phyloP scores from a whole-genome alignment of 305 asterid genomes.

The Fraxinus greggii region DNA sequence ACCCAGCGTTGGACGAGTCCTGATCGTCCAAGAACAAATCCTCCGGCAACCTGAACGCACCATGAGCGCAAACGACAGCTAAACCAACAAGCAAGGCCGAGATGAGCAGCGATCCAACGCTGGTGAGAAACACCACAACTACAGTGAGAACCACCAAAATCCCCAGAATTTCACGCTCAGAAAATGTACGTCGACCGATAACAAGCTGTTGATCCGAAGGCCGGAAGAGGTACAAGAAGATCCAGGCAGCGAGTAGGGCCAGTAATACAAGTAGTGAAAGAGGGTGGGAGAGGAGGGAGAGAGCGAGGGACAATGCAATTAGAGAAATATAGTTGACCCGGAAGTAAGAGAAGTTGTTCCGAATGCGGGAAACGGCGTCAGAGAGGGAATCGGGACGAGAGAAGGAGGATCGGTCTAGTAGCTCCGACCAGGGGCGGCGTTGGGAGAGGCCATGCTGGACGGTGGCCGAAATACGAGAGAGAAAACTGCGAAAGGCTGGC shows the following conservation, averaged over 20 bases:
- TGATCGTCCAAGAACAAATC: conserved; percentile 74
- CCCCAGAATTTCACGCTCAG: conserved; percentile 59
- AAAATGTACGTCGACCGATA: conserved; percentile 50
- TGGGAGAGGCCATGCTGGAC: conserved; percentile 60
- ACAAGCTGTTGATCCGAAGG: conserved; percentile 64
- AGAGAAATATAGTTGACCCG: conserved; percentile 71
- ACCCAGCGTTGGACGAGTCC: conserved; percentile 53
- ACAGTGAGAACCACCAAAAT: conserved; percentile 48
- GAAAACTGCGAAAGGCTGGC: conserved; percentile 70
- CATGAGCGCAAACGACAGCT: conserved; percentile 58
- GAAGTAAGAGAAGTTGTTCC: conserved; percentile 63
- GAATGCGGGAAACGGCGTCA: conserved; percentile 75
- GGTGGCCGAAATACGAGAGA: conserved; percentile 55
- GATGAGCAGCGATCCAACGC: conserved; percentile 63
- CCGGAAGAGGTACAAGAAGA: conserved; percentile 53
- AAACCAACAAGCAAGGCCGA: conserved; percentile 59
- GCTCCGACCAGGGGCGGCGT: conserved; percentile 85
- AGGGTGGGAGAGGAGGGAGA: conserved; percentile 61
- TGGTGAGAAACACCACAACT: conserved; percentile 61
- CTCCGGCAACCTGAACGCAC: conserved; percentile 66
- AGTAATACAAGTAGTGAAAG: conserved; percentile 54
- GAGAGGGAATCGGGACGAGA: conserved; percentile 70
- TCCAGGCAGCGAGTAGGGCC: conserved; percentile 58
- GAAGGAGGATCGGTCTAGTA: conserved; percentile 69
- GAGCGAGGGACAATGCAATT: conserved; percentile 56